Evolutionary conservation across 2,329 filamentous ascomycete genomes (phyloP).

Genomic region (Penicillium occitanis): DNA sequence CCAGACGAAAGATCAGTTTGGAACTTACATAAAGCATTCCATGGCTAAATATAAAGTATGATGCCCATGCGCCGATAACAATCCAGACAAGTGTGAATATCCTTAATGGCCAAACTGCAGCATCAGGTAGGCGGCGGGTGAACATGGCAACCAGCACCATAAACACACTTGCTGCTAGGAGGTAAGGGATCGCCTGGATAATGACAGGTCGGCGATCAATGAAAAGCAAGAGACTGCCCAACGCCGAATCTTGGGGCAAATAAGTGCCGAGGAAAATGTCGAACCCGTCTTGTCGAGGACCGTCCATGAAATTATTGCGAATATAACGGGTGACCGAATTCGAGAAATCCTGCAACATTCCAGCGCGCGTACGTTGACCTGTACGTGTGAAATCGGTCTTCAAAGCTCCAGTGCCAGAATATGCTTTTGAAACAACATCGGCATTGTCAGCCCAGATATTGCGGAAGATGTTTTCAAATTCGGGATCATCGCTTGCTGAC

Average conservation of each 20-base stretch:
- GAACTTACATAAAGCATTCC: constrained; percentile 89
- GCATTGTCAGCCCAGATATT: constrained; percentile 99
- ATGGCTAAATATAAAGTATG: constrained; percentile 75
- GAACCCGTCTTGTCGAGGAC: constrained; percentile 90
- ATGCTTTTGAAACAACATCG: constrained; percentile 87
- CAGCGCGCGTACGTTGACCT: constrained; percentile 80
- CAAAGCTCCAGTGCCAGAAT: constrained; percentile 93
- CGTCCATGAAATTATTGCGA: constrained; percentile 91
- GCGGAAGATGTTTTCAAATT: constrained; percentile 88
- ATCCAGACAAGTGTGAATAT: constrained; percentile 80
- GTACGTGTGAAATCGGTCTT: constrained; percentile 98
- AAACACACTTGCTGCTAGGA: constrained; percentile 82
- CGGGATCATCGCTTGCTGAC: constrained; percentile 73
- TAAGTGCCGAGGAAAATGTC: constrained; percentile 91
- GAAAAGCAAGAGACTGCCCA: constrained; percentile 73
- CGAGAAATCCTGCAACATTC: constrained; percentile 79
- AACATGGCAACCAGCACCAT: constrained; percentile 74
- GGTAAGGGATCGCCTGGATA: constrained; percentile 90
- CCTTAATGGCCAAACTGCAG: constrained; percentile 76
- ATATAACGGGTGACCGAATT: constrained; percentile 89
- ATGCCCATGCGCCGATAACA: constrained; percentile 65
- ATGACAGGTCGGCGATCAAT: constrained; percentile 80
- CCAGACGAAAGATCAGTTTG: not conserved
- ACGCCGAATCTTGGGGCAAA: constrained; percentile 68
- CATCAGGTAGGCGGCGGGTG: constrained; percentile 68